phyloP scores from a whole-genome alignment of 805 yeast species.

The Zygosaccharomyces bailii region DNA sequence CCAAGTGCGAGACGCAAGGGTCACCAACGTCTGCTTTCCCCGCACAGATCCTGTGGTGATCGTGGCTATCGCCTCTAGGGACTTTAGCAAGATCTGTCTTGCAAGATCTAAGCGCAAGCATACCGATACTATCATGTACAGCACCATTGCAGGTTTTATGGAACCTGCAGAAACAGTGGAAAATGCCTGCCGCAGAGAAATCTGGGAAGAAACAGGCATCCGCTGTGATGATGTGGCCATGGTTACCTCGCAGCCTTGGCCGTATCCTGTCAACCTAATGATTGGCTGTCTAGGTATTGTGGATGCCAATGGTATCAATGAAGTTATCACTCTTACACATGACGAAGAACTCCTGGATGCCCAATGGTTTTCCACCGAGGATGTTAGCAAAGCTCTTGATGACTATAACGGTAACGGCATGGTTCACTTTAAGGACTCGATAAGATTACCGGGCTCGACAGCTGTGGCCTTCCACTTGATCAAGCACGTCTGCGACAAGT shows the following conservation, averaged over 20 bases:
- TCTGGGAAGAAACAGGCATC: conserved; percentile 95
- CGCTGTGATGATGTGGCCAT: conserved; percentile 54
- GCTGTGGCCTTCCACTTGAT: conserved; percentile 34
- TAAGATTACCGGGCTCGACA: conserved; percentile 30
- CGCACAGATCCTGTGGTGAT: conserved; percentile 89
- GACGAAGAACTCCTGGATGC: conserved; percentile 88
- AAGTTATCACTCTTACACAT: conserved; percentile 64
- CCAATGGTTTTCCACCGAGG: conserved; percentile 68
- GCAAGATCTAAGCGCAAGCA: conserved; percentile 65
- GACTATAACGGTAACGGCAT: conserved; percentile 24
- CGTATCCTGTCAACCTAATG: conserved; percentile 91
- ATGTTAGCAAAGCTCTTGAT: conserved; percentile 43
- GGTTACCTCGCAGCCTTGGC: conserved; percentile 91
- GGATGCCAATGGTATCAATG: conserved; percentile 64
- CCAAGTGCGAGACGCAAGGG: conserved; percentile 41
- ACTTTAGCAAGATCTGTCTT: conserved; percentile 59
- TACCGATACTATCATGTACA: conserved; percentile 51
- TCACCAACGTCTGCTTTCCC: conserved; percentile 84
- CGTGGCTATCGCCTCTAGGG: conserved; percentile 66
- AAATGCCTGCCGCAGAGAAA: conserved; percentile 80
- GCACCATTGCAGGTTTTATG: conserved; percentile 92
- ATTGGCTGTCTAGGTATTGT: conserved; percentile 84
- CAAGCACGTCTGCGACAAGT: conserved; percentile 15
- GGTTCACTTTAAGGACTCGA: conserved; percentile 21
- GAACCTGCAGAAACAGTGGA: conserved; percentile 94